Evolutionary conservation across 495 filamentous ascomycete species (phyloP), one percentile per base, ranked within the genome.

Genomic region (Aspergillus leporis): DNA sequence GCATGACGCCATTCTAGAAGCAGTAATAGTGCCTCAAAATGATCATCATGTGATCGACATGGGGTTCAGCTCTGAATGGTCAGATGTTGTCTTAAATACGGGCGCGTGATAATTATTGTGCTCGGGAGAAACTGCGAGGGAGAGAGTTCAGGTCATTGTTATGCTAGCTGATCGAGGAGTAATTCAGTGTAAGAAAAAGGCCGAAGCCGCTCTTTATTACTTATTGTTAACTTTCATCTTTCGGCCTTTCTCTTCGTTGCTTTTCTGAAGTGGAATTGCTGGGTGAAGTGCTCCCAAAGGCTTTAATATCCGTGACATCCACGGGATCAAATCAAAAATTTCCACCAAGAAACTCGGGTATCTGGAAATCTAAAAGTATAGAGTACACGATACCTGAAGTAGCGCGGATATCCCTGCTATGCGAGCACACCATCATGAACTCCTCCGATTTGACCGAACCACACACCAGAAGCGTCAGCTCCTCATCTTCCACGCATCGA

Each of bases 351-450:
- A 41, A 14, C 38, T 41, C 38, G 38, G 38, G 14, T 41, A 41
- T 41, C 38, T 41, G 14, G 5, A 16, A 41, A 41, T 18, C 16
- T n/a, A 41, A 41, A 41, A n/a, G 16, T n/a, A 47, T 22, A 22
- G 19, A 47, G 19, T 45, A 12, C 16, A 56, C 43, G 3, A 16
- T 32, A 45, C 13, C 31, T 16, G 1, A 18, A 43, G 34, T 49
- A 8, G 13, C 25, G 43, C 22, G 34, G 57, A 58, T 46, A 56
- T n/a, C 60, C 59, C 47, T 57, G 55, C 50, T 23, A 67, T 61
- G 63, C 57, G 62, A 74, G 64, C 70, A 73, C 73, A 72, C 66
- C 72, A 75, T 74, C 63, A 76, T 76, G 75, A 67, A 71, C 48
- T 66, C 66, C 30, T 63, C 62, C 62, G 70, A 72, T 62, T 65